Evolutionary conservation across 768 basidiomycete species (phyloP).

Genomic region (Obba rivulosa): DNA sequence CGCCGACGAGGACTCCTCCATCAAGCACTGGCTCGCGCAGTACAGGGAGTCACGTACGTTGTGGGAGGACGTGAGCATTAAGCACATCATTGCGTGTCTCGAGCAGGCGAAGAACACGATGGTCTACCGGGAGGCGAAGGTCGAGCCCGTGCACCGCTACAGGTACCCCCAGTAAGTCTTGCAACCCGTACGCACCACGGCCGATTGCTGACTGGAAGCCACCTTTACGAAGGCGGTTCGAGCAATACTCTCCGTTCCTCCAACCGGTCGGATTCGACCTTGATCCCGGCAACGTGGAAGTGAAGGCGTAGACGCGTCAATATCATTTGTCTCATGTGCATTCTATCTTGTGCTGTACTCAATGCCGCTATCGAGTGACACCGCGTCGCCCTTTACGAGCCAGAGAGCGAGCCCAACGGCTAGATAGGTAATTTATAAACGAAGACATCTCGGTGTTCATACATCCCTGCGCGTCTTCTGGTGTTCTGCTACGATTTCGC

Average conservation of each 20-base stretch:
- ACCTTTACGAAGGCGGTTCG: constrained; percentile 40
- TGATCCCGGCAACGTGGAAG: constrained; percentile 29
- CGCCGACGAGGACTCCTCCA: constrained; percentile 51
- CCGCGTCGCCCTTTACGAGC: no score
- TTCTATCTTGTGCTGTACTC: neutral
- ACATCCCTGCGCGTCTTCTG: no score
- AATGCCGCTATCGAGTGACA: neutral
- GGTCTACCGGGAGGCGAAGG: constrained; percentile 38
- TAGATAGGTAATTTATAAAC: no score
- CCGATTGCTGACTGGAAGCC: neutral
- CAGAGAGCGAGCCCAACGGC: no score
- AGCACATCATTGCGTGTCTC: constrained; percentile 46
- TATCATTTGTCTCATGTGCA: neutral
- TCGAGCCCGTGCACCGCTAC: constrained; percentile 51
- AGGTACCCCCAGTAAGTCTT: constrained; percentile 68
- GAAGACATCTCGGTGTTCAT: no score
- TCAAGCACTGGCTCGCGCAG: constrained; percentile 63
- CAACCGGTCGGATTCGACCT: constrained; percentile 48
- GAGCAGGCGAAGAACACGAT: constrained; percentile 38
- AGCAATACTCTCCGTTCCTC: constrained; percentile 56
- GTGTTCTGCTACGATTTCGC: no score
- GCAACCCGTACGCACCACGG: neutral
- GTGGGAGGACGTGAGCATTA: constrained; percentile 52
- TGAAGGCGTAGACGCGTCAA: constrained; percentile 24
- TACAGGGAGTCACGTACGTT: constrained; percentile 47